Conservation (phyloP, 2,329 filamentous ascomycete species). For the Cladosporium sp. region DNA sequence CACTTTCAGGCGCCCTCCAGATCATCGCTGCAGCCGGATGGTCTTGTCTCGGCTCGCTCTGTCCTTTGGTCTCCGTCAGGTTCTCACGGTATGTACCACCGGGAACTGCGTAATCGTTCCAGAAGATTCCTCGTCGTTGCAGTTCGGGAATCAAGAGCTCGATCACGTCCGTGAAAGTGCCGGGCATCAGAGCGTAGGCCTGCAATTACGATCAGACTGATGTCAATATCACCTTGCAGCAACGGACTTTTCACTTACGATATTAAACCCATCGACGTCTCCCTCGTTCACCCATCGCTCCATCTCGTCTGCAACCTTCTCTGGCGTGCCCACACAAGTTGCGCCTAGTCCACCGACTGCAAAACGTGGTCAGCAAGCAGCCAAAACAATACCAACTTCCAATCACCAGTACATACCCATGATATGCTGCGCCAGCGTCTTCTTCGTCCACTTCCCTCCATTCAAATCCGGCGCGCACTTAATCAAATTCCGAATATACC, state of each 20-base stretch:
- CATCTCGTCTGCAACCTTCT: slow-evolving; percentile 62
- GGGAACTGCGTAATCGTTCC: slow-evolving; percentile 50
- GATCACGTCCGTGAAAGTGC: slow-evolving; percentile 64
- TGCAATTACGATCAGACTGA: slow-evolving; percentile 7
- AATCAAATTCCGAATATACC: slow-evolving; percentile 52
- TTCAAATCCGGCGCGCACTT: slow-evolving; percentile 55
- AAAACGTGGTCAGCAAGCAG: background rate
- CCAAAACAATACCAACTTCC: too few relatives aligned
- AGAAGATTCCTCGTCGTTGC: slow-evolving; percentile 55
- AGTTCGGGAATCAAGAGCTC: slow-evolving; percentile 64
- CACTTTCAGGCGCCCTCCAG: slow-evolving; percentile 21
- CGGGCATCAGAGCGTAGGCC: slow-evolving; percentile 63
- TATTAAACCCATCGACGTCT: slow-evolving; percentile 71
- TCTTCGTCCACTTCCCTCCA: slow-evolving; percentile 63
- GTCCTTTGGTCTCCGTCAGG: slow-evolving; percentile 50
- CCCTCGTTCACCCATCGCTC: slow-evolving; percentile 65
- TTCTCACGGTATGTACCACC: slow-evolving; percentile 60
- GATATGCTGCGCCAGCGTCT: slow-evolving; percentile 64
- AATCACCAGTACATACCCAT: too few relatives aligned
- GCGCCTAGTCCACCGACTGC: slow-evolving; percentile 62
- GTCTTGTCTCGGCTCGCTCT: slow-evolving; percentile 48
- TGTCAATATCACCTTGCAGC: background rate
- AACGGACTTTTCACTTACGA: slow-evolving; percentile 45
- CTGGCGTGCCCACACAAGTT: slow-evolving; percentile 59
- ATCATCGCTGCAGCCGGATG: slow-evolving; percentile 51